Evolutionary conservation across 495 filamentous ascomycete species (phyloP), one percentile per base, ranked within the genome.

Genomic region (Cercophora scortea): DNA sequence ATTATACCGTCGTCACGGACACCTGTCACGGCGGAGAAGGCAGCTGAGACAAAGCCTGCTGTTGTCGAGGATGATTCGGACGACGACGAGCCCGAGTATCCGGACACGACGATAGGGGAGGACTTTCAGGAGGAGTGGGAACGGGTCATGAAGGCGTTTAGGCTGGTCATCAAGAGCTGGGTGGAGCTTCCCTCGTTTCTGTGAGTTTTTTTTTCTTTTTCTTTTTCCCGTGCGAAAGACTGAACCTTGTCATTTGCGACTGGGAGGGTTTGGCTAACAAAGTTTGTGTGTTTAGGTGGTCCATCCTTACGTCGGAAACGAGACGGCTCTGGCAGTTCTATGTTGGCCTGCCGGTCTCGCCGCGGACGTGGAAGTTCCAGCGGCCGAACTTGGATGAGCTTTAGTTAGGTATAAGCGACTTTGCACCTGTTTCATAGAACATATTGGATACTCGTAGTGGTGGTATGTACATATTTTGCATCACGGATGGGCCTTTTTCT

Each of bases 291-390:
- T 49, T 6, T 49, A 91, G 87, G 10, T 80, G 72, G 54, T 64
- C 79, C 32, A 85, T 96, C 46, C 25, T 74, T 9, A 54, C 79
- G 3, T 60, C 76, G 0, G 89, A 95, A 64, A 42, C 78, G 5
- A 63, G 63, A 43, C 77, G 90, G 40, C 55, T 87, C 15, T 92
- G 83, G 81, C 77, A 85, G 45, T 88, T 73, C 61, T 96, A 83
- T 72, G 69, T 95, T n/a, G 90, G 90, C 32, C 64, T 89, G 50
- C 86, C 89, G 8, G 80, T 91, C 15, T 70, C 70, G 43, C 84
- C 85, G 6, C 74, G 88, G 55, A 71, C 67, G 10, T 95, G 88
- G 88, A 70, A 73, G 49, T 65, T 90, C 34, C 63, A 74, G 55
- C 56, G 72, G 34, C 79, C 83, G 25, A 71, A 60, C 43, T 65